Evolutionary conservation across 805 yeast species (phyloP).

Genomic region (Priceomyces haplophilus): DNA sequence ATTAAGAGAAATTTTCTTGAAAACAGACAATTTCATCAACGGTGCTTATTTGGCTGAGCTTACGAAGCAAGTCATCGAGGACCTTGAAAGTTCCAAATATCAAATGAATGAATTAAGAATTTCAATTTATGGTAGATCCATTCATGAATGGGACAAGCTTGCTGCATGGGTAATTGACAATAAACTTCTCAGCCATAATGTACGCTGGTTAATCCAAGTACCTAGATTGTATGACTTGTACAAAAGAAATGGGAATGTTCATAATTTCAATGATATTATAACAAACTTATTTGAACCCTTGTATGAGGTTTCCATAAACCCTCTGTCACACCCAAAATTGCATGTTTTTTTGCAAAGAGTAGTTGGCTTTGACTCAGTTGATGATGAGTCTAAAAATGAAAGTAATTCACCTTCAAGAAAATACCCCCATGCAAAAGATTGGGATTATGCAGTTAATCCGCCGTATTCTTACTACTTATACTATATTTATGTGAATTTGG

Average conservation of each 20-base stretch:
- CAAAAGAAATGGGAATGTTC: slow-evolving; percentile 68
- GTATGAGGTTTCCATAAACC: slow-evolving; percentile 85
- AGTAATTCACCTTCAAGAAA: slow-evolving; percentile 69
- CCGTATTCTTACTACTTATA: slow-evolving; percentile 97
- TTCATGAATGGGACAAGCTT: slow-evolving; percentile 91
- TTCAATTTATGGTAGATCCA: slow-evolving; percentile 86
- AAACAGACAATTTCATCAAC: slow-evolving; percentile 88
- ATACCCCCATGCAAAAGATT: slow-evolving; percentile 79
- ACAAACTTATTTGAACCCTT: slow-evolving; percentile 81
- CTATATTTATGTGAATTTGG: slow-evolving; percentile 81
- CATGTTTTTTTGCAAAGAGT: slow-evolving; percentile 88
- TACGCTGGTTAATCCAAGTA: slow-evolving; percentile 94
- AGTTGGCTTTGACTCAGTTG: slow-evolving; percentile 97
- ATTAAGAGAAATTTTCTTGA: slow-evolving; percentile 89
- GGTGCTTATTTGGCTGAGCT: slow-evolving; percentile 91
- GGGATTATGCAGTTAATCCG: slow-evolving; percentile 81
- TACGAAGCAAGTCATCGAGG: slow-evolving; percentile 90
- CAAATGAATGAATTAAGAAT: slow-evolving; percentile 97
- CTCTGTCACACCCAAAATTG: slow-evolving; percentile 85
- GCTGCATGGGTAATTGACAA: slow-evolving; percentile 96
- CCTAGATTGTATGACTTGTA: slow-evolving; percentile 92
- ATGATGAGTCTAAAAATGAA: slow-evolving; percentile 93
- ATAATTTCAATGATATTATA: slow-evolving; percentile 71
- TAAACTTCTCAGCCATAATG: slow-evolving; percentile 86
- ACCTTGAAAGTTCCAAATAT: slow-evolving; percentile 90